Evolutionary conservation across 352 stramenopile species (phyloP).

Genomic region (Phytopythium boreale): DNA sequence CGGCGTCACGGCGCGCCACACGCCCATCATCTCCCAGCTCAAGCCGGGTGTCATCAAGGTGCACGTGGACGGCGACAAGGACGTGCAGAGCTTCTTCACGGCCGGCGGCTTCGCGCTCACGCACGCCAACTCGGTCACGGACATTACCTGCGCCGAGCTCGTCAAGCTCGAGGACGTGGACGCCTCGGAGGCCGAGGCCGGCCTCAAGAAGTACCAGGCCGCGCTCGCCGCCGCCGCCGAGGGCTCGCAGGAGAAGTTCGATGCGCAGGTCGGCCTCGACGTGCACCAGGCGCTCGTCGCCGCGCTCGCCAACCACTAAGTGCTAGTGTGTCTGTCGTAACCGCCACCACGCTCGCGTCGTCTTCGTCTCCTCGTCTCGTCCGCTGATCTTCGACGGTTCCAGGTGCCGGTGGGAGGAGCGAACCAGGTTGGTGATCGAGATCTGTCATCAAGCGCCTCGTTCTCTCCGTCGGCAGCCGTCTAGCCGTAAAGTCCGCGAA

Average conservation of each 20-base stretch:
- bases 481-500: not conserved
- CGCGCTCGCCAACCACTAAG: conserved; percentile 79
- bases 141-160: conserved; percentile 96
- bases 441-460: not conserved
- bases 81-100: conserved; percentile 97
- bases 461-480: not conserved
- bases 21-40: conserved; percentile 95
- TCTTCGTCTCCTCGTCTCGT: not conserved
- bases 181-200: conserved; percentile 76
- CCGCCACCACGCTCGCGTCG: not conserved
- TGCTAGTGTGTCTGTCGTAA: conserved; percentile 1
- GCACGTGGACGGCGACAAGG: conserved; percentile 79
- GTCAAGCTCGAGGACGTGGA: conserved; percentile 98
- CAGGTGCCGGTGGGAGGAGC: not conserved
- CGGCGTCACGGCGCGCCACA: conserved; percentile 96
- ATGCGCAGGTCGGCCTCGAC: conserved; percentile 96
- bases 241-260: conserved; percentile 88
- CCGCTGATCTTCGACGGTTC: not conserved
- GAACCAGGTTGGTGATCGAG: not conserved
- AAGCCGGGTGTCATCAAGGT: conserved; percentile 95
- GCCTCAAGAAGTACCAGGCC: conserved; percentile 91
- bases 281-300: conserved; percentile 91
- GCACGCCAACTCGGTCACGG: conserved; percentile 94
- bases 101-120: conserved; percentile 96
- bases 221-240: conserved; percentile 74